Conservation (phyloP, 1,139 yeast genomes). For the Saccharomyces hybrid region DNA sequence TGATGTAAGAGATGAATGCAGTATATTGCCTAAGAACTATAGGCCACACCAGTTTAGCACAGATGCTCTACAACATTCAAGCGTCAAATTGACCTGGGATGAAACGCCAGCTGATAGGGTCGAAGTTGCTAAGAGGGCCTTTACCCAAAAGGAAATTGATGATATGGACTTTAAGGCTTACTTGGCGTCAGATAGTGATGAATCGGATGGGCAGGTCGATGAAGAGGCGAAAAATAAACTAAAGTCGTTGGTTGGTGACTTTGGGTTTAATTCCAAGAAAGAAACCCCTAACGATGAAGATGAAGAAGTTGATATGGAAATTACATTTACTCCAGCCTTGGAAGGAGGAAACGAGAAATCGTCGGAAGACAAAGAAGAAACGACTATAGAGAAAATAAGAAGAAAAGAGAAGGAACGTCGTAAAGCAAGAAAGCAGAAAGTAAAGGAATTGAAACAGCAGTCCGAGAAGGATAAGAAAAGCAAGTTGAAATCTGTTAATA, state of each 20-base stretch:
- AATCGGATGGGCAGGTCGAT: constrained; percentile 38
- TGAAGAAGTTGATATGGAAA: constrained; percentile 84
- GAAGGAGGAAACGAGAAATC: constrained; percentile 37
- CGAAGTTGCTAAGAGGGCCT: constrained; percentile 71
- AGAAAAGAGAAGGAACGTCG: constrained; percentile 92
- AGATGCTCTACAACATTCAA: constrained; percentile 88
- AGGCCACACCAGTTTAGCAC: constrained; percentile 82
- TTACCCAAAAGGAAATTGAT: constrained; percentile 84
- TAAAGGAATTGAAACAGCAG: constrained; percentile 48
- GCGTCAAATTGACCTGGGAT: constrained; percentile 93
- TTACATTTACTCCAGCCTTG: constrained; percentile 88
- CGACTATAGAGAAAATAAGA: constrained; percentile 73
- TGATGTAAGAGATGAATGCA: constrained; percentile 65
- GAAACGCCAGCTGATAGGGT: constrained; percentile 90
- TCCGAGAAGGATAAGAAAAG: constrained; percentile 37
- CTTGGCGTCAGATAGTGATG: constrained; percentile 80
- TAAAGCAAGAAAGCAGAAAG: constrained; percentile 65
- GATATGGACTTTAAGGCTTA: constrained; percentile 96
- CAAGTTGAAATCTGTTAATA: constrained; percentile 24
- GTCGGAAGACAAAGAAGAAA: constrained; percentile 48
- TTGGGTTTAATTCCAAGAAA: constrained; percentile 29
- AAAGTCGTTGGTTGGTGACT: constrained; percentile 50
- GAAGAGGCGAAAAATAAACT: constrained; percentile 48
- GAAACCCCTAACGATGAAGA: constrained; percentile 36
- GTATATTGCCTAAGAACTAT: constrained; percentile 64